Conservation (phyloP, 2,329 filamentous ascomycete genomes). For the Epichloe festucae region DNA sequence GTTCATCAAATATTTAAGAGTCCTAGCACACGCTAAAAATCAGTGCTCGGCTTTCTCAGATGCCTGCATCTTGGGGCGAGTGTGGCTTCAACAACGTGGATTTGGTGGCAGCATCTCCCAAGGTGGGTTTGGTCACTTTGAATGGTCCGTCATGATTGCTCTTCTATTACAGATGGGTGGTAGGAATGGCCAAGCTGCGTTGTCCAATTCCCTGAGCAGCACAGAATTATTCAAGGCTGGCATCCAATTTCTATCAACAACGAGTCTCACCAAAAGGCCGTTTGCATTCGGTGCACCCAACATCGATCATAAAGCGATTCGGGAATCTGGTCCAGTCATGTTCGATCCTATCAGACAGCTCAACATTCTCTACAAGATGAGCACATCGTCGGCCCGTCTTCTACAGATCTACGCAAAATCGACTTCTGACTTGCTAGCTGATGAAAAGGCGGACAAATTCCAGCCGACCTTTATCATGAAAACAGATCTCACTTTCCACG, state of each 20-base stretch:
- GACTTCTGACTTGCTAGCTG: conserved; percentile 63
- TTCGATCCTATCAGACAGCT: conserved; percentile 64
- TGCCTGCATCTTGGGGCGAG: conserved; percentile 71
- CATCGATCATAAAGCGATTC: conserved; percentile 21
- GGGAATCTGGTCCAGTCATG: conserved; percentile 49
- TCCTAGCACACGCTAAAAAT: conserved; percentile 56
- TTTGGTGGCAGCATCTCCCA: conserved; percentile 55
- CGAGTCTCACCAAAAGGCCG: conserved; percentile 57
- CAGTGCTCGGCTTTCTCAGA: conserved; percentile 65
- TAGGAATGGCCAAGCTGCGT: conserved; percentile 53
- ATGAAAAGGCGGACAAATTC: conserved; percentile 66
- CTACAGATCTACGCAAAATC: conserved; percentile 62
- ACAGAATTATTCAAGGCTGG: conserved; percentile 92
- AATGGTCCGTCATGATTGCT: conserved; percentile 74
- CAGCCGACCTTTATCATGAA: conserved; percentile 68
- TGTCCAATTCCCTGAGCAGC: conserved; percentile 73
- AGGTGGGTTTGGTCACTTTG: conserved; percentile 87
- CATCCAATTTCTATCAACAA: conserved; percentile 71
- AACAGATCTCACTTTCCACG: conserved; percentile 38
- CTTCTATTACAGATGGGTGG: conserved; percentile 69
- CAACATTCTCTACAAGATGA: conserved; percentile 88
- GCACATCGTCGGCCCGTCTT: conserved; percentile 62
- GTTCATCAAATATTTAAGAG: conserved; percentile 60
- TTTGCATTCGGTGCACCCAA: conserved; percentile 33
- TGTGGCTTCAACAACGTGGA: conserved; percentile 83